These are phyloP conservation scores for Quillaja saponaria DNA, from an alignment of 306 rosid genomes.

Conservation along the genomic window DNA sequence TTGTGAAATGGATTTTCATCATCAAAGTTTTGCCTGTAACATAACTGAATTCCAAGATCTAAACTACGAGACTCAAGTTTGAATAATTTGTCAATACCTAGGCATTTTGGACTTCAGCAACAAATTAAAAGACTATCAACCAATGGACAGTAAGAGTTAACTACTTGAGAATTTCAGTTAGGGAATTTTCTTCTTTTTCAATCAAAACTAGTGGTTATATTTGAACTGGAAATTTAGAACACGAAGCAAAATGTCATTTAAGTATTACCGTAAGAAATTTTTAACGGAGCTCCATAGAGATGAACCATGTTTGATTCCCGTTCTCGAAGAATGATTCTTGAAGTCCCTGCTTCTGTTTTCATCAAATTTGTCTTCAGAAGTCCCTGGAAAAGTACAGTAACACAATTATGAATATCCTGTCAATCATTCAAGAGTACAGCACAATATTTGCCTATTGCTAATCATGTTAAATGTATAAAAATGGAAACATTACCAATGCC, in stretches of 20 bases:
- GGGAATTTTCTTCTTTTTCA: background rate
- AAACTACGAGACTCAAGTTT: no score
- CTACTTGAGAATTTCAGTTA: no score
- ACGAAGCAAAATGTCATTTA: slow-evolving; percentile 12
- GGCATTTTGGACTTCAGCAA: no score
- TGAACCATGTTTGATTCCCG: slow-evolving; percentile 29
- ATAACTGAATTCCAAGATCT: no score
- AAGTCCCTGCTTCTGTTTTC: slow-evolving; percentile 31
- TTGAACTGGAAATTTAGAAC: slow-evolving; percentile 8
- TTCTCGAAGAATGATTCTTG: slow-evolving; percentile 32
- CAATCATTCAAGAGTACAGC: slow-evolving; percentile 1
- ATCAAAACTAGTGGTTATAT: background rate
- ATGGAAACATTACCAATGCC: slow-evolving; percentile 40
- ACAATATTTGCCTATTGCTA: slow-evolving; percentile 5
- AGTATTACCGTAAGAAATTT: slow-evolving; percentile 68
- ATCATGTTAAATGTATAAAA: background rate
- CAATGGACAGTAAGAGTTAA: no score
- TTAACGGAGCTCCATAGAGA: slow-evolving; percentile 66
- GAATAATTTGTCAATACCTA: no score
- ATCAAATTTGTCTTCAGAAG: slow-evolving; percentile 36
- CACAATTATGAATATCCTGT: background rate
- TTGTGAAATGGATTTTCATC: background rate
- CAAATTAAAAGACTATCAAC: background rate
- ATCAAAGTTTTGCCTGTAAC: background rate
- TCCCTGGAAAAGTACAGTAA: slow-evolving; percentile 39